A percentile compares a stretch with the other conserved stretches of the same genome.
phyloP scores from a whole-genome alignment of 495 filamentous ascomycete genomes.

The Lentithecium fluviatile region DNA sequence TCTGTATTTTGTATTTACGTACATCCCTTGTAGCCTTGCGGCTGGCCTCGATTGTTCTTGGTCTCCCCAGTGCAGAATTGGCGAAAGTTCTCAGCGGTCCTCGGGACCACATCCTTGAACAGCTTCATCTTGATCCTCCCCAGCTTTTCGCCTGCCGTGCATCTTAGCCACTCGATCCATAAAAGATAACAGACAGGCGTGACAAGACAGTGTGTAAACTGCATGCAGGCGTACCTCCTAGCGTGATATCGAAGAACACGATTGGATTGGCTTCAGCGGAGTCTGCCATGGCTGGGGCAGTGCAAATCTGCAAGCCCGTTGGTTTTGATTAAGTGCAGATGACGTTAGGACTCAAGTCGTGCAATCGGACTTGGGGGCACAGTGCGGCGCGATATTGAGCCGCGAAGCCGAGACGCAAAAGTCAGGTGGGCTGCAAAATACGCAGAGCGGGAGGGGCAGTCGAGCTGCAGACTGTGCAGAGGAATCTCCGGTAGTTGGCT shows the following conservation, averaged over 20 bases:
- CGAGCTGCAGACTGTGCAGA: no score
- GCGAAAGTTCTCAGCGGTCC: conserved; percentile 94
- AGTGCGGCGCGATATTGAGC: not conserved
- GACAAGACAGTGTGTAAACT: no score
- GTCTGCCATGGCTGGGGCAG: conserved; percentile 34
- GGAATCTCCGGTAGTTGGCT: no score
- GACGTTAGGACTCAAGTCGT: conserved; percentile 4
- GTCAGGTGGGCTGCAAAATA: no score
- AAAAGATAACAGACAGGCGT: no score
- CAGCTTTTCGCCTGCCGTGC: conserved; percentile 71
- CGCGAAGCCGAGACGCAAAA: not conserved
- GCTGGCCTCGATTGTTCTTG: conserved; percentile 74
- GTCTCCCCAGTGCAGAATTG: conserved; percentile 95
- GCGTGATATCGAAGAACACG: conserved; percentile 91
- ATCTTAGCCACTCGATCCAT: conserved; percentile 4
- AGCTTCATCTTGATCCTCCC: conserved; percentile 94
- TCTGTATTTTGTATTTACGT: no score
- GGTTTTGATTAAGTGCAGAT: conserved; percentile 5
- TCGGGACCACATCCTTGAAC: conserved; percentile 77
- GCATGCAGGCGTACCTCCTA: conserved; percentile 68
- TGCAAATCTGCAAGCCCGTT: conserved; percentile 12
- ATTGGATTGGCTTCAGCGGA: conserved; percentile 52
- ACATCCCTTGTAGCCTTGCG: conserved; percentile 73
- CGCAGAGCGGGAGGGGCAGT: not conserved
- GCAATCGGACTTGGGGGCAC: not conserved